A percentile compares a stretch with the other conserved stretches of the same genome.
phyloP scores from a whole-genome alignment of 2,329 filamentous ascomycete species.

The Beauveria caledonica region DNA sequence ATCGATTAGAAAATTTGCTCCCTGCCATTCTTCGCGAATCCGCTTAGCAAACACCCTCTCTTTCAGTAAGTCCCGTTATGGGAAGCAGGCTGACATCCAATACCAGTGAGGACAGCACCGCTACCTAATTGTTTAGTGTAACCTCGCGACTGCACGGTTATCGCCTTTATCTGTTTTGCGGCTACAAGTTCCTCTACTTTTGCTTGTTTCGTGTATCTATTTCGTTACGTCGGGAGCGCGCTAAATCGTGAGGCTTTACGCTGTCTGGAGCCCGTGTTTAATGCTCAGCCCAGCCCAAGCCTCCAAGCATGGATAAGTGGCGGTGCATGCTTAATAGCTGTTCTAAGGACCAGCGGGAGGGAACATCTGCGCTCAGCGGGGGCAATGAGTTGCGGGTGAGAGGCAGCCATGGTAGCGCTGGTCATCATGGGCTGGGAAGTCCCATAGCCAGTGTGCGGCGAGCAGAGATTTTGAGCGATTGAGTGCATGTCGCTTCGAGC shows the following conservation, averaged over 20 bases:
- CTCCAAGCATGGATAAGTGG: slow-evolving; percentile 23
- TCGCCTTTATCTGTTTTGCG: not conserved
- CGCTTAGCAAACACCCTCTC: no score
- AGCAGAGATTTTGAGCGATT: slow-evolving; percentile 49
- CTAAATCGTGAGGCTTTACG: not conserved
- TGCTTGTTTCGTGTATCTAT: no score
- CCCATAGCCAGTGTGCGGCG: slow-evolving; percentile 45
- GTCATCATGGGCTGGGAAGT: slow-evolving; percentile 55
- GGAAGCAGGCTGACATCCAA: no score
- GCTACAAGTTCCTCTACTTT: no score
- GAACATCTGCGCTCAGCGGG: slow-evolving; percentile 76
- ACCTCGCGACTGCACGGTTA: not conserved
- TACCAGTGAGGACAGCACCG: no score
- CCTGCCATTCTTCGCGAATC: no score
- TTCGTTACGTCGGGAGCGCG: no score
- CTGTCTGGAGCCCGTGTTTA: not conserved
- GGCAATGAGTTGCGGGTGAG: slow-evolving; percentile 59
- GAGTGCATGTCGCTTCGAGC: slow-evolving; percentile 42
- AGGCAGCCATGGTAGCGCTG: slow-evolving; percentile 56
- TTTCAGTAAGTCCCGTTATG: no score
- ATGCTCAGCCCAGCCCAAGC: not conserved
- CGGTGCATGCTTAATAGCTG: slow-evolving; percentile 26
- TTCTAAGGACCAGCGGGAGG: slow-evolving; percentile 52
- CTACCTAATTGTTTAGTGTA: not conserved
- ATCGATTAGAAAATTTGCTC: no score